Percentiles rank a stretch among this genome's conserved stretches.
Conservation (phyloP, 768 basidiomycete genomes). For the Tricholoma hemisulphureum region DNA sequence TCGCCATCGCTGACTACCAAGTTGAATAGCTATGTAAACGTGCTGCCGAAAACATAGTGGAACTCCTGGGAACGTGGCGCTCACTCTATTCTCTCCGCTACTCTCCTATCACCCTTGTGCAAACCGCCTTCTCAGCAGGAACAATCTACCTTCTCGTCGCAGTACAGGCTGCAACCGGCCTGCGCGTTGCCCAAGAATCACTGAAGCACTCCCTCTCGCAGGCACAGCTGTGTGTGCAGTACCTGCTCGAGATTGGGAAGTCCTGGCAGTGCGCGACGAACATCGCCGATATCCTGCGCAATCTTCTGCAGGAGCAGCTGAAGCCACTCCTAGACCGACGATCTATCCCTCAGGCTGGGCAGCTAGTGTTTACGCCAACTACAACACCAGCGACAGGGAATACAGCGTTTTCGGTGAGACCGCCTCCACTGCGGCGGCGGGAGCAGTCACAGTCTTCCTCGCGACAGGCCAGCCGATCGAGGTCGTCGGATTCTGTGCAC, state of each 20-base stretch:
- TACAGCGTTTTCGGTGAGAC: neutral
- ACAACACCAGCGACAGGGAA: neutral
- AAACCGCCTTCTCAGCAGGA: slow-evolving; percentile 58
- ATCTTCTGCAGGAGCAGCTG: slow-evolving; percentile 42
- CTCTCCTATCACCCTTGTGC: slow-evolving; percentile 55
- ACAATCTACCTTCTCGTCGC: slow-evolving; percentile 56
- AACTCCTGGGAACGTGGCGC: slow-evolving; percentile 49
- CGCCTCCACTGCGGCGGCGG: neutral
- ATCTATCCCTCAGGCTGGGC: slow-evolving; percentile 12
- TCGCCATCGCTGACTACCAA: slow-evolving; percentile 23
- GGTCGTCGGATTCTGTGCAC: neutral
- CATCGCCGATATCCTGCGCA: slow-evolving; percentile 47
- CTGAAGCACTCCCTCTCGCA: slow-evolving; percentile 43
- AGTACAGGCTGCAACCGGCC: slow-evolving; percentile 49
- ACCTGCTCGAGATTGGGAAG: slow-evolving; percentile 51
- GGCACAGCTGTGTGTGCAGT: slow-evolving; percentile 46
- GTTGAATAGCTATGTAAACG: slow-evolving; percentile 46
- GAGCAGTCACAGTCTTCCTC: neutral
- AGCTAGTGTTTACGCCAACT: slow-evolving; percentile 1
- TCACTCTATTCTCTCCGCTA: slow-evolving; percentile 55
- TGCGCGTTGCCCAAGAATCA: slow-evolving; percentile 47
- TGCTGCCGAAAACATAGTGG: slow-evolving; percentile 55
- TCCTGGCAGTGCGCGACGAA: slow-evolving; percentile 55
- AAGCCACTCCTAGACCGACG: slow-evolving; percentile 39
- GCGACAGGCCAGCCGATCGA: neutral